Evolutionary conservation across 2,329 filamentous ascomycete species (phyloP).

Genomic region (Arthrobotrys pseudoclavata): DNA sequence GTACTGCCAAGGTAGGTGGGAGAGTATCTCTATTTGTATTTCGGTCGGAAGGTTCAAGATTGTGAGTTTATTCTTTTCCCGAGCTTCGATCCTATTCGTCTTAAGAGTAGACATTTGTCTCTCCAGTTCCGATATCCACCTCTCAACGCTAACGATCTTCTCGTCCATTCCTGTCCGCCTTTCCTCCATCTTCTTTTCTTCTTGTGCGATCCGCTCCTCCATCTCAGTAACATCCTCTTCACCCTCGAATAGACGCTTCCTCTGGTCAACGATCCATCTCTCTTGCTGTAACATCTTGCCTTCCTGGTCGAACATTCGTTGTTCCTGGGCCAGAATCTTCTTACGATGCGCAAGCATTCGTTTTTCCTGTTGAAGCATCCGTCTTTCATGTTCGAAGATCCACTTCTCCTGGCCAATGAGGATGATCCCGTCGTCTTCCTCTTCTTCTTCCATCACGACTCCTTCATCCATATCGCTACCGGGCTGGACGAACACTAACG

Average conservation of each 20-base stretch:
- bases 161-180: slow-evolving; percentile 41
- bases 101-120: slow-evolving; percentile 33
- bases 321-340: slow-evolving; percentile 47
- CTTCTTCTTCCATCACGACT: slow-evolving; percentile 29
- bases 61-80: slow-evolving; percentile 44
- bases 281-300: slow-evolving; percentile 52
- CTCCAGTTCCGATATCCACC: slow-evolving; percentile 39
- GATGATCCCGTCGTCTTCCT: slow-evolving; percentile 44
- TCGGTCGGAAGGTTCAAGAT: slow-evolving; percentile 52
- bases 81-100: slow-evolving; percentile 25
- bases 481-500: slow-evolving; percentile 37
- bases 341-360: slow-evolving; percentile 49
- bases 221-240: slow-evolving; percentile 50
- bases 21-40: slow-evolving; percentile 44
- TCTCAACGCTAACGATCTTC: slow-evolving; percentile 36
- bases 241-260: slow-evolving; percentile 50
- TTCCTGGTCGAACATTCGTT: slow-evolving; percentile 46
- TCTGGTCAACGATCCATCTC: slow-evolving; percentile 50
- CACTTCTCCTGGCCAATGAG: slow-evolving; percentile 55
- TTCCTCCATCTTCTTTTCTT: slow-evolving; percentile 42
- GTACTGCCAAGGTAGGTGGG: slow-evolving; percentile 49
- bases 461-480: slow-evolving; percentile 27
- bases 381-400: slow-evolving; percentile 55
- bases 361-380: slow-evolving; percentile 55
- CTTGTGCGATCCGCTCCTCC: slow-evolving; percentile 30